Evolutionary conservation across 257 asterid genomes (phyloP), one percentile per base, ranked within the genome.

Genomic region (Paulownia fortunei): DNA sequence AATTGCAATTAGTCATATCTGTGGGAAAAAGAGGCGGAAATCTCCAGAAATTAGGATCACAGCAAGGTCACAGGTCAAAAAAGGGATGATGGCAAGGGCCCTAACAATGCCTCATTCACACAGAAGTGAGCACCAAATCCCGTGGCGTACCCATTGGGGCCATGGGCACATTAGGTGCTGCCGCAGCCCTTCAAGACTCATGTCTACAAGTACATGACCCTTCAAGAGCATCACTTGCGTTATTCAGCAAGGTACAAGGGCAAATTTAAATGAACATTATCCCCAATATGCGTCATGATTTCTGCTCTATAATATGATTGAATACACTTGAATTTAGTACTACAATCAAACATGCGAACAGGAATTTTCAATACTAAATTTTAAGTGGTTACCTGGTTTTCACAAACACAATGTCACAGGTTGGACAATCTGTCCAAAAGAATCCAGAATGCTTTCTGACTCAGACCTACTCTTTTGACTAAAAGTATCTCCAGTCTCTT

Each of bases 361-460:
- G 73, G 61, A 76, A 77, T 34, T 15, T 23, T 42, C 18, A 67
- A 55, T 64, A 67, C 55, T 0, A 21, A 42, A 74, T 68, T 81
- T 54, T 37, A 42, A 71, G 56, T 69, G 51, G 63, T 64, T 86
- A 95, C 99, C 98, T 95, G 77, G 97, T 88, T 86, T 90, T 93
- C 70, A 95, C 97, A 85, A 95, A 77, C 60, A 93, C 92, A 72
- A 95, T 85, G 82, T 95, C 90, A 80, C 90, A 90, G 23, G 90
- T 85, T 2, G 94, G 90, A 84, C 91, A 87, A 80, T 95, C 99
- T 23, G 97, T 86, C 99, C 99, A 95, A 78, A 95, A 95, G 86
- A 93, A 91, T 26, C 98, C 80, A 95, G 90, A 79, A 95, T 86
- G 78, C 83, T 89, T 85, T 91, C 99, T 55, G 97, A 89, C 58